A percentile compares a stretch with the other conserved stretches of the same genome.
These are phyloP conservation scores for Pythium rhizo-oryzae DNA, from an alignment of 352 stramenopile genomes.

Conservation along the genomic window DNA sequence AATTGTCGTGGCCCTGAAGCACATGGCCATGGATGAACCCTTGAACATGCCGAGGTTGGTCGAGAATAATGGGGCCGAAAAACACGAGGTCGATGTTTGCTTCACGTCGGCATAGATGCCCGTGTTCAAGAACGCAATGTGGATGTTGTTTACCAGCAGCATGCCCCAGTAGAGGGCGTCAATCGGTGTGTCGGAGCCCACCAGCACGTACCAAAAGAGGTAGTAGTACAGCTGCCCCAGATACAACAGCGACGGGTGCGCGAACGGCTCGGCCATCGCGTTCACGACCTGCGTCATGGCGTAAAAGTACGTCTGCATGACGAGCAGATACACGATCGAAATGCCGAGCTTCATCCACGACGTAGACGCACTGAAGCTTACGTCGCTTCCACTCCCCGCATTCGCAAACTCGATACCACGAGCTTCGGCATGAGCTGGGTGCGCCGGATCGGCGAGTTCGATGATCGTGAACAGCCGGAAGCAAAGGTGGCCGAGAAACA, in stretches of 20 bases:
- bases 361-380: conserved; percentile 35
- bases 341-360: conserved; percentile 78
- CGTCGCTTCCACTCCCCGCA: conserved; percentile 10
- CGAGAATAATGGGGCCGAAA: conserved; percentile 46
- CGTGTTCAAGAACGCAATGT: conserved; percentile 88
- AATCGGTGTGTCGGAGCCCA: conserved; percentile 79
- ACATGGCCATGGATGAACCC: conserved; percentile 60
- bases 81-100: conserved; percentile 53
- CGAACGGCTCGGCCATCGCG: conserved; percentile 79
- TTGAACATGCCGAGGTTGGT: conserved; percentile 20
- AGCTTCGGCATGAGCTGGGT: conserved; percentile 24
- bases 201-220: conserved; percentile 88
- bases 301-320: conserved; percentile 89
- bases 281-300: conserved; percentile 83
- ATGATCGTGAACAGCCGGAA: conserved; percentile 73
- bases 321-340: conserved; percentile 71
- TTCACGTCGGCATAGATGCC: conserved; percentile 87
- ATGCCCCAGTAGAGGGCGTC: conserved; percentile 84
- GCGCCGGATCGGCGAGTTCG: conserved; percentile 36
- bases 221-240: conserved; percentile 88
- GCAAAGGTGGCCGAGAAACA: conserved; percentile 84
- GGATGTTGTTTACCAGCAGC: conserved; percentile 83
- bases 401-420: conserved; percentile 20
- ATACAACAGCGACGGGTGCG: conserved; percentile 84
- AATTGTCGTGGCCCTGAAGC: conserved; percentile 50